phyloP scores from a whole-genome alignment of 2,329 filamentous ascomycete species.

The Curvularia spicifera region DNA sequence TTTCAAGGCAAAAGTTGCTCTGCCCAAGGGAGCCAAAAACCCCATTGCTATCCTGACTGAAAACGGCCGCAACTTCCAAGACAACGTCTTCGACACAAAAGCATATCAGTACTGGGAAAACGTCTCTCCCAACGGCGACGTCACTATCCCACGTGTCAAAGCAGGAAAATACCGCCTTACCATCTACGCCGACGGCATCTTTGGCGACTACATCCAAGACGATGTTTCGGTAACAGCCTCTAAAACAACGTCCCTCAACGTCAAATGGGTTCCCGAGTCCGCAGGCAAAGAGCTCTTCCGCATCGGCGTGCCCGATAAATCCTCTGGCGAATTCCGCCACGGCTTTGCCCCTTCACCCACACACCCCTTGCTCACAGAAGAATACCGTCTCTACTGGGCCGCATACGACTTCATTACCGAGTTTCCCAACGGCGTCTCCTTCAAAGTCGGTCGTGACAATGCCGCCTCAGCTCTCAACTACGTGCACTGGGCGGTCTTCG shows the following conservation, averaged over 20 bases:
- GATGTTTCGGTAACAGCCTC: slow-evolving; percentile 55
- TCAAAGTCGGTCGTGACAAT: slow-evolving; percentile 60
- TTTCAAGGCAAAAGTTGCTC: slow-evolving; percentile 58
- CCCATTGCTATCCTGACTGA: slow-evolving; percentile 64
- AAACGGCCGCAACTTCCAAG: slow-evolving; percentile 62
- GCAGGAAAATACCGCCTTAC: slow-evolving; percentile 67
- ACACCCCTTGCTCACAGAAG: slow-evolving; percentile 55
- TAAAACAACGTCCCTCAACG: slow-evolving; percentile 41
- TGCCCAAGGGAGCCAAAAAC: slow-evolving; percentile 59
- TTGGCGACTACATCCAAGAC: slow-evolving; percentile 66
- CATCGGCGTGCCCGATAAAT: slow-evolving; percentile 68
- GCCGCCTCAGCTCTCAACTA: slow-evolving; percentile 63
- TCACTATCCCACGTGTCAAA: slow-evolving; percentile 62
- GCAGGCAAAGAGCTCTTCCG: slow-evolving; percentile 67
- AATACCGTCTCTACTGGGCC: slow-evolving; percentile 68
- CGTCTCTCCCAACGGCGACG: slow-evolving; percentile 55
- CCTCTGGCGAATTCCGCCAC: slow-evolving; percentile 65
- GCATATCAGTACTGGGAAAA: slow-evolving; percentile 68
- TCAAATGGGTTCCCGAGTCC: slow-evolving; percentile 61
- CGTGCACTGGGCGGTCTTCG: slow-evolving; percentile 70
- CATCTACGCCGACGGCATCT: slow-evolving; percentile 67
- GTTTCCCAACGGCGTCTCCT: slow-evolving; percentile 65
- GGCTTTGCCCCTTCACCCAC: slow-evolving; percentile 61
- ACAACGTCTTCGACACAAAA: slow-evolving; percentile 62
- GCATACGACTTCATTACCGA: slow-evolving; percentile 65